phyloP scores from a whole-genome alignment of 2,329 filamentous ascomycete genomes.

The Fusarium gaditjirri region DNA sequence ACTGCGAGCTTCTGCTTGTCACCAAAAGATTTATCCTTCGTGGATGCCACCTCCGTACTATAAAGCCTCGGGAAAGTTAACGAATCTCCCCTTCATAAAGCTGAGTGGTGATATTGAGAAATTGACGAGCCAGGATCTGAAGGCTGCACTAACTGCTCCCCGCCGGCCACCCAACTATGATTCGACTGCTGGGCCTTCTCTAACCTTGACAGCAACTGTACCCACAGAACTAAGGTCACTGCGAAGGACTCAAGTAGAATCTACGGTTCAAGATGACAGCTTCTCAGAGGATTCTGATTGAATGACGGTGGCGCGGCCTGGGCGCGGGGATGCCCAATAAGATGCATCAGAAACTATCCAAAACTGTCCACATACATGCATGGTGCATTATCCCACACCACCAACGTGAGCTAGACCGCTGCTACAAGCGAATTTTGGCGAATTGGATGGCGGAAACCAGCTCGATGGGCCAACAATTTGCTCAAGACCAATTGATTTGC shows the following conservation, averaged over 20 bases:
- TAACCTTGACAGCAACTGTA: not conserved
- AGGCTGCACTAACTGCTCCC: not conserved
- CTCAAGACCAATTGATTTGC: not conserved
- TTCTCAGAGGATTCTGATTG: not conserved
- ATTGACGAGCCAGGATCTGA: not conserved
- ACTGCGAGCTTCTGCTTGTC: constrained; percentile 44
- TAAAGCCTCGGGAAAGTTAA: no score
- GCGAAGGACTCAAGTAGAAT: rapidly evolving
- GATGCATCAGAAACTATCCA: not conserved
- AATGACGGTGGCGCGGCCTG: not conserved
- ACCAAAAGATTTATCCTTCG: constrained; percentile 49
- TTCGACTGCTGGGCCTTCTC: constrained; percentile 6
- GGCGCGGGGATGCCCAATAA: not conserved
- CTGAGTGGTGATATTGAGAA: not conserved
- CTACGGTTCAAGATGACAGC: not conserved
- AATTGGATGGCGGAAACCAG: not conserved
- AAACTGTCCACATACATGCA: not conserved
- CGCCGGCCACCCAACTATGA: not conserved
- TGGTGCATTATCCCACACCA: not conserved
- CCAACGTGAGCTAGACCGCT: no score
- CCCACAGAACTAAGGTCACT: not conserved
- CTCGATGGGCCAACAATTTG: not conserved
- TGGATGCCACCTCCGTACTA: constrained; percentile 43
- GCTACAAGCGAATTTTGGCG: not conserved
- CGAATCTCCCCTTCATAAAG: not conserved